Evolutionary conservation across 169 alveolate genomes (phyloP), one percentile per base, ranked within the genome.

Genomic region (Prorocentrum cordatum): DNA sequence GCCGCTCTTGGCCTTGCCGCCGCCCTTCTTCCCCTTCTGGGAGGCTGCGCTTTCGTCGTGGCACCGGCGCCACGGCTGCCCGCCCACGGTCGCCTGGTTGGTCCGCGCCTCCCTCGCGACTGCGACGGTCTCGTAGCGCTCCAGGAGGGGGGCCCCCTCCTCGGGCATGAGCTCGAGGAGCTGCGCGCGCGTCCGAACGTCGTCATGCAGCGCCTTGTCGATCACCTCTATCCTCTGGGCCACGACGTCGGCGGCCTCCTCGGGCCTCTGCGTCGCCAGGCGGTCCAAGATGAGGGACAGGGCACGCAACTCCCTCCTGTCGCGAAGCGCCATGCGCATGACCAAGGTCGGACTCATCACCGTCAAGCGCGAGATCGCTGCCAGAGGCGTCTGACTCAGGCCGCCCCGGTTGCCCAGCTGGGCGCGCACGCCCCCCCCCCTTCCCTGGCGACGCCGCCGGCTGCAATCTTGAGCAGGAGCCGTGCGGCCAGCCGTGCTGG

Each of bases 401-500:
- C 2, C 3, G 3, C 7, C 27, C 0, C 0, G 20, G 4, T 2
- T 5, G 7, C 5, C 50, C n/a, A n/a, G n/a, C 5, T 16, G n/a
- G 54, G 54, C 33, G 31, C 2, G 0, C 84, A 45, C 32, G 68
- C 68, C 84, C 68, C 2, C 64, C 6, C 14, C 45, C 16, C n/a
- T n/a, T 59, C 84, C 68, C 84, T 26, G 20, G 67, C 83, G 5
- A 9, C n/a, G n/a, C n/a, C 1, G 2, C 22, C 31, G 45, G 16
- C 32, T 24, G 33, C 45, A 62, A 71, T 71, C 67, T 26, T 38
- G 6, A 27, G 47, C 45, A 71, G 42, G 38, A 71, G 27, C 9
- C 83, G 66, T 22, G 38, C 18, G 16, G 83, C 64, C 27, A 71
- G 83, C 31, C 83, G 0, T 27, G 66, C 83, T 10, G 83, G 83